Evolutionary conservation across 345 rosid genomes (phyloP).

Genomic region (Dimocarpus longan): DNA sequence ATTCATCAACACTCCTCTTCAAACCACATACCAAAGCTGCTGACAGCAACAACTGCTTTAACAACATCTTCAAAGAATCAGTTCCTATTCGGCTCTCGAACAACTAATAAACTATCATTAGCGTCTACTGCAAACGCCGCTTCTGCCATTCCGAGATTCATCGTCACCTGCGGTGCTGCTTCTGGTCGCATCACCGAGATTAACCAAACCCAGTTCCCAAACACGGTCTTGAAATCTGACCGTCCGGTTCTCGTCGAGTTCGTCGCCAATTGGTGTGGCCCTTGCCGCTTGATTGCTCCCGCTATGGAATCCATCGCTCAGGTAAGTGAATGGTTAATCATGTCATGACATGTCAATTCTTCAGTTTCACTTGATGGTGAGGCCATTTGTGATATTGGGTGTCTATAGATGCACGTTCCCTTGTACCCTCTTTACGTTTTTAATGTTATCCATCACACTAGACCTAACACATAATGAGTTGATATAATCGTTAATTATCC

Average conservation of each 20-base stretch:
- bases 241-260: conserved; percentile 85
- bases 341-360: too few species aligned
- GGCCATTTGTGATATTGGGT: too few species aligned
- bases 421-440: too few species aligned
- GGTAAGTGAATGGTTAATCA: conserved; percentile 25
- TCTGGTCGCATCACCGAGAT: conserved; percentile 47
- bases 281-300: conserved; percentile 82
- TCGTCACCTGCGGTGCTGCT: conserved; percentile 41
- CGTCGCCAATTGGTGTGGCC: conserved; percentile 92
- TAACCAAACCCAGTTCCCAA: conserved; percentile 54
- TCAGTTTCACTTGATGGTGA: too few species aligned
- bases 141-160: neutral
- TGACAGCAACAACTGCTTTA: neutral
- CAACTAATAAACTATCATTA: neutral
- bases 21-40: conserved; percentile 18
- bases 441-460: too few species aligned
- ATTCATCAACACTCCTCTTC: conserved; percentile 6
- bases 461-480: too few species aligned
- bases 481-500: too few species aligned
- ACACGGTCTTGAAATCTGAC: conserved; percentile 60
- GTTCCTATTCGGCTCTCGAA: conserved; percentile 26
- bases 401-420: too few species aligned
- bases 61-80: conserved; percentile 18
- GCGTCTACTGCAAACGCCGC: neutral
- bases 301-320: conserved; percentile 66